Percentiles rank a stretch among this genome's conserved stretches.
These are phyloP conservation scores for Leccinum olivaceoglutinosum DNA, from an alignment of 1,284 basidiomycete genomes.

Conservation along the genomic window DNA sequence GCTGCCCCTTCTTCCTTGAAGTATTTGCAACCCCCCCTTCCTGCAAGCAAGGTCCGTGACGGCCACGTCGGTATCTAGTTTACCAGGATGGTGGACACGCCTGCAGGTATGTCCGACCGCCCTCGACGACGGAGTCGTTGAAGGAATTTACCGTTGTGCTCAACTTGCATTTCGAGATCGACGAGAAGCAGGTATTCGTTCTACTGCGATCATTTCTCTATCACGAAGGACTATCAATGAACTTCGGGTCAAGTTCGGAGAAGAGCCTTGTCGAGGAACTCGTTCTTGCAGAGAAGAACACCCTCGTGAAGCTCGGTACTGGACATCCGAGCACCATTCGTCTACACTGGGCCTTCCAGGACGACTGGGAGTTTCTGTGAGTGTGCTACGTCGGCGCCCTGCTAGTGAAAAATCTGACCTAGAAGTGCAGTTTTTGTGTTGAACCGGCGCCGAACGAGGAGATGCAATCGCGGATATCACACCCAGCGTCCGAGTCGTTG, in stretches of 20 bases:
- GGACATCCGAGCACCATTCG: conserved; percentile 82
- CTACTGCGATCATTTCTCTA: conserved; percentile 74
- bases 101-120: no score
- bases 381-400: neutral
- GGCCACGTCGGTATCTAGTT: no score
- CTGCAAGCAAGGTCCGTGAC: no score
- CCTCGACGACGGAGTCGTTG: no score
- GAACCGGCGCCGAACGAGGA: conserved; percentile 85
- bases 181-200: conserved; percentile 68
- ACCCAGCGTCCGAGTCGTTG: conserved; percentile 65
- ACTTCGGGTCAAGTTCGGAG: conserved; percentile 39
- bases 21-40: no score
- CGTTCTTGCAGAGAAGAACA: conserved; percentile 61
- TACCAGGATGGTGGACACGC: no score
- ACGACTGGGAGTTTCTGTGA: conserved; percentile 75
- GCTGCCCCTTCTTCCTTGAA: no score
- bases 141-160: conserved; percentile 66
- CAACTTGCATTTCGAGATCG: conserved; percentile 66
- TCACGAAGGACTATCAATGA: conserved; percentile 66
- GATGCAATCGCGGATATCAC: conserved; percentile 76
- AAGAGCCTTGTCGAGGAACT: conserved; percentile 44
- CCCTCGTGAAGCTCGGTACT: conserved; percentile 54
- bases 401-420: neutral
- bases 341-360: conserved; percentile 81
- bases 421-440: conserved; percentile 75